Evolutionary conservation across 352 stramenopile genomes (phyloP), one percentile per base, ranked within the genome.

Genomic region (Pythium brassicae): DNA sequence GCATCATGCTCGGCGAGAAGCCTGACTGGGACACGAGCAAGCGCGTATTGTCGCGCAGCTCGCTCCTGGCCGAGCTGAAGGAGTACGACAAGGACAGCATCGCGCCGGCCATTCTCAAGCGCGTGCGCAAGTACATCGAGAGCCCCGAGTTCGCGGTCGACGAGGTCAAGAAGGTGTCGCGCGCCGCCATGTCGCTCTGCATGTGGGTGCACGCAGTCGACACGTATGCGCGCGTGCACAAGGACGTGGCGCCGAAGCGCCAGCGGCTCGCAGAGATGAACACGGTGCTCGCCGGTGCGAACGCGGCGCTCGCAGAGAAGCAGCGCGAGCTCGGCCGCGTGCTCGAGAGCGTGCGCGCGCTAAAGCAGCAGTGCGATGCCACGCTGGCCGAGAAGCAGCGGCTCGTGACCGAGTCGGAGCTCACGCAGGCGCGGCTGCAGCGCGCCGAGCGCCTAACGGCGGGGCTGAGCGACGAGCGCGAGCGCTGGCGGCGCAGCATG

Each of bases 181-280:
- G 69, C 19, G 86, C 86, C 0, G 85, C 85, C 3, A 87, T 87
- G 74, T 89, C 79, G n/a, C 55, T 96, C 26, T 95, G 86, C 27
- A 95, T 94, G 83, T 96, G 84, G 84, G 80, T 94, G 19, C 82
- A 92, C 61, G 86, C 86, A 0, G 67, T 96, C 25, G 74, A 92
- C 53, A 89, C 83, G 11, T 96, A 96, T 32, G 78, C 79, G 14
- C 74, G 77, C 8, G 60, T 92, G 0, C 76, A 76, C 53, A 85
- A 87, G 57, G 78, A 93, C 50, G 85, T 96, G 2, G 77, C 69
- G 0, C 86, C 86, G 0, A 96, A 93, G 49, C 74, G 74, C 1
- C 78, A 92, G 45, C 67, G 69, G 3, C 62, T 94, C 0, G 71
- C 64, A 5, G 79, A 87, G n/a, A 85, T 93, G 65, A 92, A 93